Conservation (phyloP, 73 alveolate genomes). For the Tetrahymena malaccensis region DNA sequence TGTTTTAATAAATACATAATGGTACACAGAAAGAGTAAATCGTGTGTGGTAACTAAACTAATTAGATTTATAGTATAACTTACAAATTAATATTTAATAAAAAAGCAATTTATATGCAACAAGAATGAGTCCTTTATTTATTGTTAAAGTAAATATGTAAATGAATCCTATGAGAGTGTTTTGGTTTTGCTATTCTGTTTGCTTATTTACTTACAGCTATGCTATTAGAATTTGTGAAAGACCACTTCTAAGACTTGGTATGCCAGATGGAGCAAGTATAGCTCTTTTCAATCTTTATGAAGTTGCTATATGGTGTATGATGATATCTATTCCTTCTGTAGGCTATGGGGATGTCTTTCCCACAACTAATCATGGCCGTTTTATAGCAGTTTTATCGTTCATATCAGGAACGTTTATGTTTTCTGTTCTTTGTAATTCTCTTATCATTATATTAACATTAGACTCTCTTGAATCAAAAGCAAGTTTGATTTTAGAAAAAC, state of each 20-base stretch:
- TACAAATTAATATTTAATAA: not conserved
- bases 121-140: not conserved
- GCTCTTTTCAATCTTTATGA: not conserved
- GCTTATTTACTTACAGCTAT: not conserved
- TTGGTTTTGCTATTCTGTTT: not conserved
- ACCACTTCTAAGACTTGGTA: not conserved
- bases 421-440: not conserved
- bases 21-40: not conserved
- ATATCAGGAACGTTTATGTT: conserved; percentile 15
- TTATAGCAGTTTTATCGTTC: conserved; percentile 3
- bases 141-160: not conserved
- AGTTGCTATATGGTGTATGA: conserved; percentile 8
- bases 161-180: not conserved
- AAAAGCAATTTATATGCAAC: not conserved
- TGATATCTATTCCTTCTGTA: conserved; percentile 23
- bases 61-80: not conserved
- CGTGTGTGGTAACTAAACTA: not conserved
- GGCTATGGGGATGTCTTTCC: conserved; percentile 34
- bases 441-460: not conserved
- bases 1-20: not conserved
- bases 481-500: not conserved
- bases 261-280: not conserved
- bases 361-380: conserved; percentile 6
- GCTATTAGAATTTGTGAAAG: not conserved
- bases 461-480: not conserved